Evolutionary conservation across 257 asterid genomes (phyloP).

Genomic region (Solanum rostratum): DNA sequence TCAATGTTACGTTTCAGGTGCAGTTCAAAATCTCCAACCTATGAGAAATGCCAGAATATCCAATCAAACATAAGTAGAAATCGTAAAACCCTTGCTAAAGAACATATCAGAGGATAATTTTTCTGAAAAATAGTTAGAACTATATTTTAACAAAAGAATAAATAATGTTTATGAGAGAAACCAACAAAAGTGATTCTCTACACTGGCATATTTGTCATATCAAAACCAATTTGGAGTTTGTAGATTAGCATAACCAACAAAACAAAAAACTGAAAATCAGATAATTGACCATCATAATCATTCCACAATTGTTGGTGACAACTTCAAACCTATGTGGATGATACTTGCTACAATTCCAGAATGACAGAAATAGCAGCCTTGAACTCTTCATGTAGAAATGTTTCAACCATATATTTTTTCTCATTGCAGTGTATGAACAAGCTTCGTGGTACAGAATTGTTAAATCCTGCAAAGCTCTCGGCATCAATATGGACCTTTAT

Average conservation of each 20-base stretch:
- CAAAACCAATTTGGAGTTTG: neutral
- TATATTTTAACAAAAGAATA: neutral
- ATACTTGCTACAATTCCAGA: neutral
- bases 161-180: neutral
- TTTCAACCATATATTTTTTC: neutral
- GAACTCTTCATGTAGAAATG: neutral
- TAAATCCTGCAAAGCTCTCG: neutral
- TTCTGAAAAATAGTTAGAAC: neutral
- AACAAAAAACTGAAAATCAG: neutral
- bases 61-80: neutral
- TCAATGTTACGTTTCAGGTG: slow-evolving; percentile 54
- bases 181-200: neutral
- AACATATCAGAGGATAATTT: neutral
- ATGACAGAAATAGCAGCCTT: neutral
- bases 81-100: neutral
- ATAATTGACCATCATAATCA: neutral
- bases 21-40: slow-evolving; percentile 77
- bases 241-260: neutral
- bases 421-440: neutral
- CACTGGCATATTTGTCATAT: neutral
- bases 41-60: slow-evolving; percentile 4
- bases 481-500: neutral
- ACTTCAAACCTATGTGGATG: neutral
- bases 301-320: neutral
- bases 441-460: neutral